Base-by-base conservation (phyloP, 2,329 filamentous ascomycete species). In the Phoma sp. region DNA sequence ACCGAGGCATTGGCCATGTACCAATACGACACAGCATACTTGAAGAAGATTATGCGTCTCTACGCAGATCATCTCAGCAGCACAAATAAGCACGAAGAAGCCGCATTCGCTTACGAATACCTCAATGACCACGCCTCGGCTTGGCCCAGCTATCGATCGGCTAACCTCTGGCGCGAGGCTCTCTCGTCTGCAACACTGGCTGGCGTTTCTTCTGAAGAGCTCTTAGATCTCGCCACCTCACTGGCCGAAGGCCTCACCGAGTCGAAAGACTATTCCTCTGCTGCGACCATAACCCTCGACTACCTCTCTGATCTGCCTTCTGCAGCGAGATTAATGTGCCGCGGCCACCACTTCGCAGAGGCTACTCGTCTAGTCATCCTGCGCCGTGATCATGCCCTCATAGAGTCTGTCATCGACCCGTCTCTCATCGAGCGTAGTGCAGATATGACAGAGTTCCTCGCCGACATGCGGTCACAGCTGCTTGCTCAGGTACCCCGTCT, bases 111-210 rank as follows among this genome's bases (percentile, higher is more conserved):
- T 3, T 96, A 96, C 75, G 95, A 98, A 73, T 96, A 89, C 19
- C 86, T 99, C 9, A 78, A 81, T 12, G 86, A 93, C 71, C 91
- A 90, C 69, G 72, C 79, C 19, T 84, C 88, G 35, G 94, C 95
- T 9, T 92, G 89, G 57, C 85, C 87, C 67, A 91, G 90, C 71
- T 99, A 97, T 77, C 88, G 91, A 57, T 85, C 89, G 1, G 91
- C 91, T 1, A 90, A 92, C 35, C 84, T 90, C 76, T 99, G 95
- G 95, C 91, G 91, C 47, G 94, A 99, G 75, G 91, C 91, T 22
- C 85, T 99, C 43, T 91, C 89, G 65, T 86, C 86, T 41, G 93
- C 93, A 5, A 85, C 87, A 51, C 84, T 90, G 52, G 83, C 88
- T 0, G 56, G 50, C 6, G 74, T 92, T 4, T 81, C 86, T 0